Conservation (phyloP, 805 yeast genomes). For the Metschnikowia cubensis region DNA sequence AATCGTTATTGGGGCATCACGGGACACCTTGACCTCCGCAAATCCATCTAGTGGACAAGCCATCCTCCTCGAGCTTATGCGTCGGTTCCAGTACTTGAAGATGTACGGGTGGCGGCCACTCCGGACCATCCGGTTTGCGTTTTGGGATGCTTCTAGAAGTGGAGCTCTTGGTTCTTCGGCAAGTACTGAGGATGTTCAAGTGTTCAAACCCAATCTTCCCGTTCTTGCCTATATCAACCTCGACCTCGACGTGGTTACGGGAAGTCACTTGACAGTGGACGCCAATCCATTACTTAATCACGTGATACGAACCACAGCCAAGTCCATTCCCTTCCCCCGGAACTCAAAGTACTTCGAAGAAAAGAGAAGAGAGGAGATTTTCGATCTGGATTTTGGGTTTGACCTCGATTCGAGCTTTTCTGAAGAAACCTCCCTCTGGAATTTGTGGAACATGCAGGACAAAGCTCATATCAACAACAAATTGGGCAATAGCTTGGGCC, state of each 20-base stretch:
- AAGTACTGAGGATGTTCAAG: slow-evolving; percentile 19
- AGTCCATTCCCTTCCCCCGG: slow-evolving; percentile 31
- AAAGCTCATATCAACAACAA: slow-evolving; percentile 28
- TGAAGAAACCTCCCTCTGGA: slow-evolving; percentile 25
- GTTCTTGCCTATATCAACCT: slow-evolving; percentile 36
- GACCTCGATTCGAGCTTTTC: too few relatives aligned
- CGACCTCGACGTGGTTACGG: slow-evolving; percentile 37
- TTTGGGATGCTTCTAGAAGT: slow-evolving; percentile 38
- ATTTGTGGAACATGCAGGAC: slow-evolving; percentile 36
- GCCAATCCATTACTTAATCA: slow-evolving; percentile 35
- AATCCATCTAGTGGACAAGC: slow-evolving; percentile 40
- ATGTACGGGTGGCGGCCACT: slow-evolving; percentile 42
- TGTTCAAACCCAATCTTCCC: slow-evolving; percentile 22
- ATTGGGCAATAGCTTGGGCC: slow-evolving; percentile 24
- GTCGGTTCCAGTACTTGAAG: slow-evolving; percentile 29
- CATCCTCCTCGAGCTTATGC: slow-evolving; percentile 35
- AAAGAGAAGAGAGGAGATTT: too few relatives aligned
- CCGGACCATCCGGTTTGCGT: slow-evolving; percentile 35
- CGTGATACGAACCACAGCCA: slow-evolving; percentile 25
- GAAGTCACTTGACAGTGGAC: slow-evolving; percentile 33
- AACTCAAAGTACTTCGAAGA: slow-evolving; percentile 8
- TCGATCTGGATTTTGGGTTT: too few relatives aligned
- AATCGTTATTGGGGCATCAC: slow-evolving; percentile 36
- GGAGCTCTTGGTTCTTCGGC: slow-evolving; percentile 32
- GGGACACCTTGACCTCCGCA: slow-evolving; percentile 35